A percentile compares a stretch with the other conserved stretches of the same genome.
Evolutionary conservation across 257 asterid species (phyloP).

Genomic region (Solanum sejunctum): DNA sequence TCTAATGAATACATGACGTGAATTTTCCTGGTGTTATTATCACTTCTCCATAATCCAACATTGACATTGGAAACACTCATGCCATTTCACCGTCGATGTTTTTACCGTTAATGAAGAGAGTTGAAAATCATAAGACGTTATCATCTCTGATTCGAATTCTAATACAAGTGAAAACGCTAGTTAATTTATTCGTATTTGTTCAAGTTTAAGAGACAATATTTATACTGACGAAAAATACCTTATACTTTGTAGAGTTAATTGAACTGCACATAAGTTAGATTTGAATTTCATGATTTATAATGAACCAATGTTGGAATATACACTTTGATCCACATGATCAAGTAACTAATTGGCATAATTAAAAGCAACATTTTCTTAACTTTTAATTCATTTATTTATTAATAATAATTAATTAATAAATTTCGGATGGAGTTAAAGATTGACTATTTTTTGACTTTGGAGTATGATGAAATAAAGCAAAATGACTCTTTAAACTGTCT

Average conservation of each 20-base stretch:
- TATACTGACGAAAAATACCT: fast-evolving
- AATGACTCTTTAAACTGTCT: too few species aligned
- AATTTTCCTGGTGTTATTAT: not conserved
- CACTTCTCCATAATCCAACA: not conserved
- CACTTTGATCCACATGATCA: not conserved
- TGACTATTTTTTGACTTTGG: too few species aligned
- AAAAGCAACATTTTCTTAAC: not conserved
- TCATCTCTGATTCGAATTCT: not conserved
- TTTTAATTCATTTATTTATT: not conserved
- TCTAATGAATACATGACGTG: not conserved
- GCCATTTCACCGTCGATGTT: not conserved
- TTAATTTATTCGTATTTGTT: not conserved
- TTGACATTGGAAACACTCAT: not conserved
- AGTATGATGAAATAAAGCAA: too few species aligned
- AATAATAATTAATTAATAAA: too few species aligned
- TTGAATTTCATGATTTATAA: not conserved
- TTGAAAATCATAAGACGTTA: not conserved
- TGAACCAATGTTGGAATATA: not conserved
- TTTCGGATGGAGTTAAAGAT: too few species aligned
- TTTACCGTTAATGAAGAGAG: not conserved
- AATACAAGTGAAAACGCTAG: not conserved
- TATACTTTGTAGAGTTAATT: fast-evolving
- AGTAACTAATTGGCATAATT: not conserved
- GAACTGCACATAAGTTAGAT: not conserved
- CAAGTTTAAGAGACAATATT: not conserved